Percentiles rank a stretch among this genome's conserved stretches.
Conservation (phyloP, 2,329 filamentous ascomycete species). For the Bertia moriformis region DNA sequence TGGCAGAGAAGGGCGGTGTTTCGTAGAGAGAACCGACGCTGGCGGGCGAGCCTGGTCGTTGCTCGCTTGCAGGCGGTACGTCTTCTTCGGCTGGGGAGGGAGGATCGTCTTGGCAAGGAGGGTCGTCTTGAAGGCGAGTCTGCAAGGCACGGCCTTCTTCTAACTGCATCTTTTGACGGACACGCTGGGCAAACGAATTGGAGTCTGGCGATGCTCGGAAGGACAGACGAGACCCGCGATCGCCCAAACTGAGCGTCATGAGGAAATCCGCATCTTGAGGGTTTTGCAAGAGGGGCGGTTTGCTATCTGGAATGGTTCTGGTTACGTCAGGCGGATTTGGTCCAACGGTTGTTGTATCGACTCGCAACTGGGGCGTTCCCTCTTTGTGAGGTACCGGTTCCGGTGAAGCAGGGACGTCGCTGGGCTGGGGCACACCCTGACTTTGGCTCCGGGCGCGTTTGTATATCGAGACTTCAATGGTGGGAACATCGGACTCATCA, state of each 20-base stretch:
- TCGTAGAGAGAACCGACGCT: not conserved
- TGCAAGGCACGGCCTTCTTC: slow-evolving; percentile 1
- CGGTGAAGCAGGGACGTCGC: too few species aligned
- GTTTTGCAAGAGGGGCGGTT: not conserved
- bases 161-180: not conserved
- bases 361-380: not conserved
- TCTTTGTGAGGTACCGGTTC: too few species aligned
- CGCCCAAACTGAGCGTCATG: not conserved
- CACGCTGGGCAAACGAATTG: not conserved
- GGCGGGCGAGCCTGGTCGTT: not conserved
- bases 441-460: slow-evolving; percentile 5
- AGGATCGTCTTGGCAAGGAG: not conserved
- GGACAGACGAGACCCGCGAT: not conserved
- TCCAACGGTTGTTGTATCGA: not conserved
- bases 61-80: not conserved
- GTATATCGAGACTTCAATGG: slow-evolving; percentile 32
- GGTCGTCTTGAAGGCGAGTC: not conserved
- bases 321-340: too few species aligned
- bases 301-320: too few species aligned
- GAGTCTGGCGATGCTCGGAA: slow-evolving; percentile 1
- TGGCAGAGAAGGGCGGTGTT: slow-evolving; percentile 2
- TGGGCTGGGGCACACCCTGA: too few species aligned
- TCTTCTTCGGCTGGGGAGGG: not conserved
- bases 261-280: not conserved
- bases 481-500: slow-evolving; percentile 41